Conservation (phyloP, 306 rosid genomes). For the Senna siamea region DNA sequence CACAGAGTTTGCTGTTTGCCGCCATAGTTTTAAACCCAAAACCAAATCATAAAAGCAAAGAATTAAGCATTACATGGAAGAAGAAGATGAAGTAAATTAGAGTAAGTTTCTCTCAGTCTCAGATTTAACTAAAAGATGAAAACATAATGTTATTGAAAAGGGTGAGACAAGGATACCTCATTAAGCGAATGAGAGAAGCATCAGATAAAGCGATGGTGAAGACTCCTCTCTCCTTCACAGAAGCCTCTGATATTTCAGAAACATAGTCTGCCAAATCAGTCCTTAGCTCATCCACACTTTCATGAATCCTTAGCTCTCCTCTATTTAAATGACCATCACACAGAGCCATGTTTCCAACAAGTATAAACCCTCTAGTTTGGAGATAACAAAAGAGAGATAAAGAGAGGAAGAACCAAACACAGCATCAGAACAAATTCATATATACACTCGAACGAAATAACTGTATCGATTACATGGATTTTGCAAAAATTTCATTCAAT, state of each 20-base stretch:
- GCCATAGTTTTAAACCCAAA: too few species aligned
- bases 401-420: background rate
- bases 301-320: constrained; percentile 76
- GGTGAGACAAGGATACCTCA: too few species aligned
- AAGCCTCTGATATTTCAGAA: constrained; percentile 81
- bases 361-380: constrained; percentile 23
- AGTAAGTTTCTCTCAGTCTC: too few species aligned
- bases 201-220: constrained; percentile 91
- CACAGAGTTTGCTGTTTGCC: constrained; percentile 81
- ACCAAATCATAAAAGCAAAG: constrained; percentile 5
- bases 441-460: too few species aligned
- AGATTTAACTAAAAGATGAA: too few species aligned
- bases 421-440: constrained; percentile 33
- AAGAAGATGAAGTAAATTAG: too few species aligned
- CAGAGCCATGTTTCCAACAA: constrained; percentile 61
- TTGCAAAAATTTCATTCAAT: too few species aligned
- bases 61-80: too few species aligned
- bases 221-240: constrained; percentile 86
- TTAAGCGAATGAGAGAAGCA: constrained; percentile 91
- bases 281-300: constrained; percentile 84
- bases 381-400: background rate
- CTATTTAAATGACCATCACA: constrained; percentile 52
- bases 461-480: too few species aligned
- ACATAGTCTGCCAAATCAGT: constrained; percentile 84
- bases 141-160: too few species aligned